These are phyloP conservation scores for Fraxinus xanthoxyloides DNA, from an alignment of 305 asterid genomes.

Conservation along the genomic window DNA sequence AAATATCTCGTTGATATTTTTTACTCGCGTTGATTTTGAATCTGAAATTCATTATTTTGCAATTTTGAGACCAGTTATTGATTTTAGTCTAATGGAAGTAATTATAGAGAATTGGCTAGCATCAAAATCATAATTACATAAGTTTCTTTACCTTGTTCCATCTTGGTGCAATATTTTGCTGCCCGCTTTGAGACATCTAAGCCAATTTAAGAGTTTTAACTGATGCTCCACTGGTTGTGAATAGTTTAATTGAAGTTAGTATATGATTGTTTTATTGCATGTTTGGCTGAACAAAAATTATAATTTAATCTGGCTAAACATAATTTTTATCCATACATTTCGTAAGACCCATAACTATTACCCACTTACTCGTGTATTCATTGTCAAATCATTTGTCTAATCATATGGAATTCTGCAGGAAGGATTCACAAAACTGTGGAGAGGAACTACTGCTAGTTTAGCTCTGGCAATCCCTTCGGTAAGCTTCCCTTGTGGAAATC, in stretches of 20 bases:
- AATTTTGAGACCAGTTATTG: not conserved
- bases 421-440: slow-evolving; percentile 76
- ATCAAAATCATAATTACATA: not conserved
- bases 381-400: not conserved
- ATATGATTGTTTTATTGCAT: not conserved
- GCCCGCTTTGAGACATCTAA: not conserved
- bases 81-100: not conserved
- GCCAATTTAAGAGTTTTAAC: not conserved
- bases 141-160: not conserved
- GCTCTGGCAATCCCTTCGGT: slow-evolving; percentile 83
- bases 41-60: not conserved
- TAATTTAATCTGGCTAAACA: not conserved
- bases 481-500: slow-evolving; percentile 23
- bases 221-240: not conserved
- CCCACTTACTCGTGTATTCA: not conserved
- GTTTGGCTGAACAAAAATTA: not conserved
- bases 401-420: slow-evolving; percentile 47
- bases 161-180: not conserved
- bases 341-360: not conserved
- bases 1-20: not conserved
- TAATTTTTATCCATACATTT: not conserved
- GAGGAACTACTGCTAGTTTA: slow-evolving; percentile 89
- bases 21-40: not conserved
- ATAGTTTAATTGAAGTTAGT: not conserved
- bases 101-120: not conserved